Percentiles rank a stretch among this genome's conserved stretches.
Evolutionary conservation across 768 basidiomycete genomes (phyloP).

Genomic region (Suillus sp.): DNA sequence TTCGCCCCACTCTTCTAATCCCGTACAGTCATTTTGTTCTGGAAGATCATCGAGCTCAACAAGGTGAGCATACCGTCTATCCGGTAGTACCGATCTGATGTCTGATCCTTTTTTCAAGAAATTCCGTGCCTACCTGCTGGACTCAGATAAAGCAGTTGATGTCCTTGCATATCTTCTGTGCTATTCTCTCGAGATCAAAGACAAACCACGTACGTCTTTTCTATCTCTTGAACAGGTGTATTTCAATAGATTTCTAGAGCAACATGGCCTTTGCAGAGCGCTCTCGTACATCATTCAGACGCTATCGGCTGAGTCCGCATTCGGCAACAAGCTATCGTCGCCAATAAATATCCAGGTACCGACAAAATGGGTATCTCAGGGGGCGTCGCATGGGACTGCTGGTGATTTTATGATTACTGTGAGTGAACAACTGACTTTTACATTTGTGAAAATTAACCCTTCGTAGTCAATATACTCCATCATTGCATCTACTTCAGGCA

Average conservation of each 20-base stretch:
- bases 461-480: conserved; percentile 83
- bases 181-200: conserved; percentile 86
- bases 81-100: not conserved
- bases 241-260: conserved; percentile 52
- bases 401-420: conserved; percentile 91
- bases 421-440: conserved; percentile 29
- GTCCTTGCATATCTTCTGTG: conserved; percentile 78
- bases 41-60: conserved; percentile 93
- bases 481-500: conserved; percentile 84
- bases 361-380: conserved; percentile 72
- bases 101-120: conserved; percentile 54
- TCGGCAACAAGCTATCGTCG: conserved; percentile 68
- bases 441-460: conserved; percentile 14
- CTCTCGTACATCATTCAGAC: conserved; percentile 92
- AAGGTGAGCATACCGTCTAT: conserved; percentile 54
- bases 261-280: conserved; percentile 88
- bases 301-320: conserved; percentile 80
- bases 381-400: conserved; percentile 66
- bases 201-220: conserved; percentile 75
- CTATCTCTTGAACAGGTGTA: conserved; percentile 9
- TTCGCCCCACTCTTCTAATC: conserved; percentile 13
- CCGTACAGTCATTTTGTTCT: conserved; percentile 71
- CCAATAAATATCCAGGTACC: conserved; percentile 69
- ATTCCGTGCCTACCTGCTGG: conserved; percentile 81
- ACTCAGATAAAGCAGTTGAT: conserved; percentile 79